A percentile compares a stretch with the other conserved stretches of the same genome.
Conservation (phyloP, 2,329 filamentous ascomycete species). For the Aspergillus vadensis region DNA sequence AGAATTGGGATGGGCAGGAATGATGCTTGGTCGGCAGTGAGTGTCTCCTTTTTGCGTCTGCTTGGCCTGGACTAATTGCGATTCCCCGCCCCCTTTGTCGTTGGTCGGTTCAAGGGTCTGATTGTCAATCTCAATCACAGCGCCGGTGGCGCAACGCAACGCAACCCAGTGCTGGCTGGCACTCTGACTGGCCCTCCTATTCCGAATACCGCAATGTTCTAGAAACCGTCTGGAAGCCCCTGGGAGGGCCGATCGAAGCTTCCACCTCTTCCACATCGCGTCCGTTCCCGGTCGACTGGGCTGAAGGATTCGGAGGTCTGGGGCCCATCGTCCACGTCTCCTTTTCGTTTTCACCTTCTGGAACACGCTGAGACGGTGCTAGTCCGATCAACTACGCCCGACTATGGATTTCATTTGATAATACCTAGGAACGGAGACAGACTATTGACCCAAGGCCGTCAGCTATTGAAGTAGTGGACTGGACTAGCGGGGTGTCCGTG, state of each 20-base stretch:
- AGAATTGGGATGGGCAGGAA: background rate
- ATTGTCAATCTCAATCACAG: background rate
- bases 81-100: background rate
- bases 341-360: background rate
- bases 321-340: constrained; percentile 3
- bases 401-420: constrained; percentile 3
- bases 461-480: constrained; percentile 25
- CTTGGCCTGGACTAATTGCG: background rate
- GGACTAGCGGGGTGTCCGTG: constrained; percentile 14
- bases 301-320: constrained; percentile 6
- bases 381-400: background rate
- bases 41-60: background rate
- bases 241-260: constrained; percentile 26
- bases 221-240: constrained; percentile 39
- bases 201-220: constrained; percentile 27
- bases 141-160: constrained; percentile 21
- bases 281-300: constrained; percentile 13
- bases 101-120: background rate
- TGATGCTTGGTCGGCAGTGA: background rate
- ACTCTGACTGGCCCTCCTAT: background rate
- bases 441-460: constrained; percentile 20
- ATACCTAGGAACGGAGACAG: background rate
- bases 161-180: constrained; percentile 2
- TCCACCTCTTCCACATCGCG: constrained; percentile 22
- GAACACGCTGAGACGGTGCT: background rate